A percentile compares a stretch with the other conserved stretches of the same genome.
These are phyloP conservation scores for Ensete ventricosum DNA, from an alignment of 176 grass and related monocot genomes.

Conservation along the genomic window DNA sequence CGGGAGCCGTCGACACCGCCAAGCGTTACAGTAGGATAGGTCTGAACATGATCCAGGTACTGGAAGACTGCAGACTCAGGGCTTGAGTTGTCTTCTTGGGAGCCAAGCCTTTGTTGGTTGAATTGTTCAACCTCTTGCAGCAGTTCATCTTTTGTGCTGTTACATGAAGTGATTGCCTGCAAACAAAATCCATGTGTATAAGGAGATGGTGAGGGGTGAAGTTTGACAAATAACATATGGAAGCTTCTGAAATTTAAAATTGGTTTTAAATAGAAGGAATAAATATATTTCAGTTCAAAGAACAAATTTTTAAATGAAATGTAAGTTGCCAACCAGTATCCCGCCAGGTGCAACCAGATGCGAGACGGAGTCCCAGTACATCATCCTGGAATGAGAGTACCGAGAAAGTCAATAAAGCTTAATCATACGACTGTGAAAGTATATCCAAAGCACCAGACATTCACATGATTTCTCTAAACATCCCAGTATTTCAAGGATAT, in stretches of 20 bases:
- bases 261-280: background rate
- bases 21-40: conserved; percentile 34
- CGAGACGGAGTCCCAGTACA: conserved; percentile 86
- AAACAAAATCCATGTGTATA: conserved; percentile 6
- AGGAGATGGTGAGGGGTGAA: background rate
- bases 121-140: conserved; percentile 69
- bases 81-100: conserved; percentile 1
- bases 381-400: conserved; percentile 55
- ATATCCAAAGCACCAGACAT: background rate
- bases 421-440: background rate
- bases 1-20: conserved; percentile 37
- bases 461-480: background rate
- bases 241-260: conserved; percentile 3
- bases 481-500: too few species aligned
- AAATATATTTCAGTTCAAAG: background rate
- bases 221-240: background rate
- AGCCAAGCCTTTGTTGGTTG: conserved; percentile 42
- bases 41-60: conserved; percentile 67
- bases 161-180: conserved; percentile 78
- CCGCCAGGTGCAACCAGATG: conserved; percentile 70
- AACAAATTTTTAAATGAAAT: conserved; percentile 1
- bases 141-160: conserved; percentile 75
- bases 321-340: conserved; percentile 54
- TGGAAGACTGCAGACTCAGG: conserved; percentile 43
- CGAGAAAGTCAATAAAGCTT: conserved; percentile 13